Evolutionary conservation across 2,329 filamentous ascomycete species (phyloP).

Genomic region (Alternaria incomplexa): DNA sequence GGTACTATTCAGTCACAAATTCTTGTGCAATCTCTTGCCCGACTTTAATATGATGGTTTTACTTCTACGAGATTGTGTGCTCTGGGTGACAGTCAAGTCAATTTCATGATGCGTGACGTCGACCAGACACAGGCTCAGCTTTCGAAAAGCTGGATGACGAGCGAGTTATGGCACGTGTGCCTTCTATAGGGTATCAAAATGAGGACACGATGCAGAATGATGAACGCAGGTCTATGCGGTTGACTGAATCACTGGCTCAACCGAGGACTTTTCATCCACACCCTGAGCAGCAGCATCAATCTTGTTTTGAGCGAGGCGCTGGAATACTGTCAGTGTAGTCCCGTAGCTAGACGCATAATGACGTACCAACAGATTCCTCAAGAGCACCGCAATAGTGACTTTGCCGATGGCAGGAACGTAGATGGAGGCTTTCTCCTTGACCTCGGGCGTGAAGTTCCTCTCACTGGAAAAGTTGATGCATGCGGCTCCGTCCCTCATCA

Average conservation of each 20-base stretch:
- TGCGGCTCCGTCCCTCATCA: slow-evolving; percentile 88
- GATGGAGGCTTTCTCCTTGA: slow-evolving; percentile 95
- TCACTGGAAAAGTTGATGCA: slow-evolving; percentile 98
- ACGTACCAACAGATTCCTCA: slow-evolving; percentile 86
- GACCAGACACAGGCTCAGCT: neutral
- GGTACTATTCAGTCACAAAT: neutral
- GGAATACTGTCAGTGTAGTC: slow-evolving; percentile 21
- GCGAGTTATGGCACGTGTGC: slow-evolving; percentile 11
- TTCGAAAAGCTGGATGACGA: neutral
- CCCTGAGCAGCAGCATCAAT: slow-evolving; percentile 41
- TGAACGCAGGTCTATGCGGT: slow-evolving; percentile 1
- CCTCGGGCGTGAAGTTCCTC: slow-evolving; percentile 87
- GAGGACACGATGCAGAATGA: neutral
- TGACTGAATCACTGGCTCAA: slow-evolving; percentile 23
- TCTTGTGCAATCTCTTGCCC: neutral
- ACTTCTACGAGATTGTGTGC: neutral
- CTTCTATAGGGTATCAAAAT: slow-evolving; percentile 39
- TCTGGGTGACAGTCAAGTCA: neutral
- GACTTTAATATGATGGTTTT: neutral
- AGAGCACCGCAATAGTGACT: slow-evolving; percentile 90
- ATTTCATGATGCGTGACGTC: neutral
- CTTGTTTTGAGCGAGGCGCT: slow-evolving; percentile 55
- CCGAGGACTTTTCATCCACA: slow-evolving; percentile 21
- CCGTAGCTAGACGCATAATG: neutral
- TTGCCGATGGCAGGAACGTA: slow-evolving; percentile 98